Conservation (phyloP, 2,329 filamentous ascomycete genomes). For the Verticillium klebahnii region DNA sequence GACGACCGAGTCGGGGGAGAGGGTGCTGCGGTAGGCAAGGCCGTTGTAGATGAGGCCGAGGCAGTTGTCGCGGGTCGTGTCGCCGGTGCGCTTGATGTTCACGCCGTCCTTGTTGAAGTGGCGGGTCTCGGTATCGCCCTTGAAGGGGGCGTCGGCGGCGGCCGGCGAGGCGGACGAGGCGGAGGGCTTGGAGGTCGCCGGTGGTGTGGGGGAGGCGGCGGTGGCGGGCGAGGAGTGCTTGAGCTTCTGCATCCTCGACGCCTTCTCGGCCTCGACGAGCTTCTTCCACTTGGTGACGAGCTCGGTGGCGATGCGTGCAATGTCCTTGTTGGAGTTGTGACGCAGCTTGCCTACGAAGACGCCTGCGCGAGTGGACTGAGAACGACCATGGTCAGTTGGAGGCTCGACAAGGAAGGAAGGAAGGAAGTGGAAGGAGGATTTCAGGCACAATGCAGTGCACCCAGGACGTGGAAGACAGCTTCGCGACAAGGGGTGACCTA, state of each 20-base stretch:
- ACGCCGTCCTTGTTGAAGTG: slow-evolving; percentile 75
- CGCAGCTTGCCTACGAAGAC: slow-evolving; percentile 80
- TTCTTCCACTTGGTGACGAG: slow-evolving; percentile 87
- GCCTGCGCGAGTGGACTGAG: slow-evolving; percentile 78
- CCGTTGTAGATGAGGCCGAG: slow-evolving; percentile 94
- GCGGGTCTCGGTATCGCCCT: slow-evolving; percentile 71
- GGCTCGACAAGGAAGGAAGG: not conserved
- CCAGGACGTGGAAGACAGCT: slow-evolving; percentile 5
- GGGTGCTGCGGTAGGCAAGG: slow-evolving; percentile 65
- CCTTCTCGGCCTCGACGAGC: slow-evolving; percentile 64
- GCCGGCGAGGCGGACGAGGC: slow-evolving; percentile 11
- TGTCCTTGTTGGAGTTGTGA: slow-evolving; percentile 74
- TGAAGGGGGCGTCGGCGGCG: slow-evolving; percentile 33
- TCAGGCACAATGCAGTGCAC: not conserved
- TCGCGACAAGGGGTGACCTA: slow-evolving; percentile 31
- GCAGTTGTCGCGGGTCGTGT: slow-evolving; percentile 72
- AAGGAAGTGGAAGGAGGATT: not conserved
- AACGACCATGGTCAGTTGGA: not conserved
- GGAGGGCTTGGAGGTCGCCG: slow-evolving; percentile 40
- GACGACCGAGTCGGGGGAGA: slow-evolving; percentile 67
- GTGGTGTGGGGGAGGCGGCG: slow-evolving; percentile 29
- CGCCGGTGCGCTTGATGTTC: slow-evolving; percentile 70
- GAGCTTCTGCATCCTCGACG: slow-evolving; percentile 30
- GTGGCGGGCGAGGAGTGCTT: slow-evolving; percentile 37
- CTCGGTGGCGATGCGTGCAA: slow-evolving; percentile 71